A percentile compares a stretch with the other conserved stretches of the same genome.
Conservation (phyloP, 306 rosid species). For the Senna siamea region DNA sequence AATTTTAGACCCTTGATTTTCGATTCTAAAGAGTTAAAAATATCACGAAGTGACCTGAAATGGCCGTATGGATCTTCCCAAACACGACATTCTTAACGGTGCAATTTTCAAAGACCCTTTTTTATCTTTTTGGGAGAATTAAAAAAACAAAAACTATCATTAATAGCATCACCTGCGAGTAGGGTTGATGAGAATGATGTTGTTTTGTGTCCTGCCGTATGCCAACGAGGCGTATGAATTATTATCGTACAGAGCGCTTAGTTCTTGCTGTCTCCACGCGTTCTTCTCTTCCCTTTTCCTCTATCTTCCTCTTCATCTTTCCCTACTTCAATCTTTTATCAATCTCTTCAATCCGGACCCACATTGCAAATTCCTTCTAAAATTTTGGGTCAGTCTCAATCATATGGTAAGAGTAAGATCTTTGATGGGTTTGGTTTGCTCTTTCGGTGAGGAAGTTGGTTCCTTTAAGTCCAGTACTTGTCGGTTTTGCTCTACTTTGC, state of each 20-base stretch:
- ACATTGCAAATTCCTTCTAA: slow-evolving; percentile 34
- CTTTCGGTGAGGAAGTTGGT: slow-evolving; percentile 39
- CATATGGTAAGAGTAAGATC: not conserved
- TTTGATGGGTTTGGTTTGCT: slow-evolving; percentile 36
- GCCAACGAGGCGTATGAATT: slow-evolving; percentile 30
- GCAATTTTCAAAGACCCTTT: slow-evolving; percentile 9
- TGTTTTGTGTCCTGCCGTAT: slow-evolving; percentile 19
- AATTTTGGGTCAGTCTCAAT: not conserved
- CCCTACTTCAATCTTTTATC: slow-evolving; percentile 32
- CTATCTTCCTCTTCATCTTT: slow-evolving; percentile 27
- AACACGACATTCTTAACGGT: slow-evolving; percentile 41
- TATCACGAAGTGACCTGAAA: not conserved
- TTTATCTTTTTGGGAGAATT: not conserved
- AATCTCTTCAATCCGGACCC: slow-evolving; percentile 36
- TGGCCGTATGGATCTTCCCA: slow-evolving; percentile 31
- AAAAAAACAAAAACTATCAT: not conserved
- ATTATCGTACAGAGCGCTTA: slow-evolving; percentile 15
- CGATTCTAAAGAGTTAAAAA: slow-evolving; percentile 10
- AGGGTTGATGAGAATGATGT: slow-evolving; percentile 40
- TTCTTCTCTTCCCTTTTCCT: slow-evolving; percentile 21
- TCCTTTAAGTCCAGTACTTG: slow-evolving; percentile 34
- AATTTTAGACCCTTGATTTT: slow-evolving; percentile 32
- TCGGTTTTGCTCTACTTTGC: slow-evolving; percentile 39
- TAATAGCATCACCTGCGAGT: slow-evolving; percentile 32
- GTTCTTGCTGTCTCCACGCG: slow-evolving; percentile 33